These are phyloP conservation scores for Neophaeococcomyces aloes DNA, from an alignment of 2,329 filamentous ascomycete species.

Conservation along the genomic window DNA sequence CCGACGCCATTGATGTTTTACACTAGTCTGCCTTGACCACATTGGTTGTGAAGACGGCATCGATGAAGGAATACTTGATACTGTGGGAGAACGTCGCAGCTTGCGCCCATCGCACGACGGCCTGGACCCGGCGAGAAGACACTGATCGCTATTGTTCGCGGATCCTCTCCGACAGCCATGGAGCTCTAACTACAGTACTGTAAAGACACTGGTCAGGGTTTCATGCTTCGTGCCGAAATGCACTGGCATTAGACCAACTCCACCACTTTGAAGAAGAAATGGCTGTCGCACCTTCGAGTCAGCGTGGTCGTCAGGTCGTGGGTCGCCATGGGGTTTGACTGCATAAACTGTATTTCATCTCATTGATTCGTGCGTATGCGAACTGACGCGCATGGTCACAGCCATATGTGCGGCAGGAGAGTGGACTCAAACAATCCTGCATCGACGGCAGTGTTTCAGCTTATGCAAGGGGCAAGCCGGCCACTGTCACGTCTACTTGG, in stretches of 20 bases:
- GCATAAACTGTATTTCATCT: not conserved
- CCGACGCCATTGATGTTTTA: no score
- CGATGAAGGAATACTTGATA: not conserved
- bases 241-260: not conserved
- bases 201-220: no score
- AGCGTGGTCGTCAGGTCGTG: not conserved
- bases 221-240: not conserved
- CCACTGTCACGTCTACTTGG: not conserved
- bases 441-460: conserved; percentile 4
- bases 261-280: not conserved
- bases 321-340: not conserved
- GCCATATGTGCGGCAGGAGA: conserved; percentile 2
- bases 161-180: no score
- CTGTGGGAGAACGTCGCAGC: not conserved
- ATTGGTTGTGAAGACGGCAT: not conserved
- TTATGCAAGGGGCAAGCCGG: conserved; percentile 5
- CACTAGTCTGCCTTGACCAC: not conserved
- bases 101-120: no score
- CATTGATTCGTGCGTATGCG: not conserved
- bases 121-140: no score
- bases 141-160: no score
- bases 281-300: conserved; percentile 4
- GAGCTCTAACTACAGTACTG: no score
- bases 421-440: conserved; percentile 9
- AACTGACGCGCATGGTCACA: conserved; percentile 6